phyloP scores from a whole-genome alignment of 2,329 filamentous ascomycete genomes.

The Hypoxylon sp. region DNA sequence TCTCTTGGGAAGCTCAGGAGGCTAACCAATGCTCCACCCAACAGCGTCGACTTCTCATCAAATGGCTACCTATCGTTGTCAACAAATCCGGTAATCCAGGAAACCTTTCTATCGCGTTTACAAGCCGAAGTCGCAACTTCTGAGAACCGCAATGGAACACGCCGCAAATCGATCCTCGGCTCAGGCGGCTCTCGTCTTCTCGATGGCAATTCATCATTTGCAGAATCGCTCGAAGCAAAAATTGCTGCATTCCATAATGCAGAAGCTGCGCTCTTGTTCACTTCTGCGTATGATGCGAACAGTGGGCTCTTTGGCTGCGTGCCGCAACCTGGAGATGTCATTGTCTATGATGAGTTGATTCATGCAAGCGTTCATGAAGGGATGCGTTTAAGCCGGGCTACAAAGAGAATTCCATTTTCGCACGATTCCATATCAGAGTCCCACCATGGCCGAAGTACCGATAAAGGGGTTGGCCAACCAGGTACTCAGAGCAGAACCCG shows the following conservation, averaged over 20 bases:
- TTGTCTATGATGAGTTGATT: conserved; percentile 82
- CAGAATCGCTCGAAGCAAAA: conserved; percentile 62
- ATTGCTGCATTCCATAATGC: conserved; percentile 66
- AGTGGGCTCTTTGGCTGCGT: conserved; percentile 73
- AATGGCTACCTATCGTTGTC: conserved; percentile 86
- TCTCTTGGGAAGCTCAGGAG: conserved; percentile 60
- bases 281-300: conserved; percentile 77
- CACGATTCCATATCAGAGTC: conserved; percentile 67
- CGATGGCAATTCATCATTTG: conserved; percentile 65
- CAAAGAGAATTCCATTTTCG: conserved; percentile 63
- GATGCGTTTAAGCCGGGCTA: conserved; percentile 75
- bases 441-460: conserved; percentile 1
- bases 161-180: conserved; percentile 53
- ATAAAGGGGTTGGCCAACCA: conserved; percentile 46
- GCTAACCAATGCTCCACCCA: conserved; percentile 72
- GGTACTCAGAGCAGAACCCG: conserved; percentile 30
- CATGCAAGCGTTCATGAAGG: conserved; percentile 86
- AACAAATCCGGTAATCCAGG: conserved; percentile 64
- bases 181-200: conserved; percentile 69
- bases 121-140: conserved; percentile 42
- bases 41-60: conserved; percentile 82
- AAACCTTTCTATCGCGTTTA: conserved; percentile 71
- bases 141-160: conserved; percentile 5
- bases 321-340: conserved; percentile 71
- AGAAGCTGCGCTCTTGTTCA: conserved; percentile 65